phyloP scores from a whole-genome alignment of 2,329 filamentous ascomycete genomes.

The Coniochaeta hoffmannii region DNA sequence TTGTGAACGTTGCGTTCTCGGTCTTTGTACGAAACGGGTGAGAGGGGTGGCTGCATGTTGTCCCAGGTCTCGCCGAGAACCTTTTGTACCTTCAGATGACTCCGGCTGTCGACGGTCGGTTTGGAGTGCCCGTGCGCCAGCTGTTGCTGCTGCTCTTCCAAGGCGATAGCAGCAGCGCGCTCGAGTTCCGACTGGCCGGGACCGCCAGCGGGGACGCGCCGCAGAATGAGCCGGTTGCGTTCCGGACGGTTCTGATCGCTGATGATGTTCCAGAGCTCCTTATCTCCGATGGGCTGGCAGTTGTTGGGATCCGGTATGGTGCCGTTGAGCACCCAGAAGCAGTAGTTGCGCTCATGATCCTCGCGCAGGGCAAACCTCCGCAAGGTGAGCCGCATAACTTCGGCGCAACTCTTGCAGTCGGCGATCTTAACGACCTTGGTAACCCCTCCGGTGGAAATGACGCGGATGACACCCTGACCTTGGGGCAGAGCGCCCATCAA shows the following conservation, averaged over 20 bases:
- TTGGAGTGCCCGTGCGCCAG: slow-evolving; percentile 60
- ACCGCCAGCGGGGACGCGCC: slow-evolving; percentile 87
- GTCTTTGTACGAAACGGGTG: slow-evolving; percentile 67
- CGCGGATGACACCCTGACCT: slow-evolving; percentile 82
- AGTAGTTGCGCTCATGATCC: slow-evolving; percentile 89
- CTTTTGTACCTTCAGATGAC: slow-evolving; percentile 82
- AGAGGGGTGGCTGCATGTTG: slow-evolving; percentile 76
- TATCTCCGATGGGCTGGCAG: slow-evolving; percentile 76
- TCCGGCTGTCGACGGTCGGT: slow-evolving; percentile 62
- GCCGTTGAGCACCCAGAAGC: slow-evolving; percentile 88
- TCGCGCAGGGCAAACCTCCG: slow-evolving; percentile 84
- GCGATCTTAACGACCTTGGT: slow-evolving; percentile 93
- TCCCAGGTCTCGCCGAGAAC: slow-evolving; percentile 83
- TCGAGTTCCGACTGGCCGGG: slow-evolving; percentile 82
- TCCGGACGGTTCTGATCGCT: slow-evolving; percentile 80
- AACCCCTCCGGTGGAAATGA: slow-evolving; percentile 85
- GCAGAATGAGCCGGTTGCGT: slow-evolving; percentile 80
- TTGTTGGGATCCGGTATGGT: slow-evolving; percentile 74
- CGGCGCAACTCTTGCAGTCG: slow-evolving; percentile 83
- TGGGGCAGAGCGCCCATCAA: slow-evolving; percentile 79
- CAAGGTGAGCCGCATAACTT: slow-evolving; percentile 83
- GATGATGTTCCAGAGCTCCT: slow-evolving; percentile 84
- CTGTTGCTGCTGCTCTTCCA: slow-evolving; percentile 77
- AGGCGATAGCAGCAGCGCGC: slow-evolving; percentile 79
- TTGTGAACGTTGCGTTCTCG: slow-evolving; percentile 60